These are phyloP conservation scores for Aspergillus bridgeri DNA, from an alignment of 495 filamentous ascomycete species.

Conservation along the genomic window DNA sequence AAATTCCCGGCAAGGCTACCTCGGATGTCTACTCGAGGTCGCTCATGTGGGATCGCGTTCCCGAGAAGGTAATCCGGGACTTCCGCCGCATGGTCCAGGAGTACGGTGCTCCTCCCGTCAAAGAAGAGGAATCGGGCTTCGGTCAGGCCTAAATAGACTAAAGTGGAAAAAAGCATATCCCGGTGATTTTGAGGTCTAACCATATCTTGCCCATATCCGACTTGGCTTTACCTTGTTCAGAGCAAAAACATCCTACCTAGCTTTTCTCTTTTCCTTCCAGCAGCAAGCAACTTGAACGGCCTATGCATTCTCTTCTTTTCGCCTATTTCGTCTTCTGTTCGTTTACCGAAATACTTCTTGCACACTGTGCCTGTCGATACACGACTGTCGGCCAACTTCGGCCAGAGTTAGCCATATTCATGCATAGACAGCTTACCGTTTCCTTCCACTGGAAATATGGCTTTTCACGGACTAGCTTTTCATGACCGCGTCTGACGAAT, in stretches of 20 bases:
- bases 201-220: slow-evolving; percentile 6
- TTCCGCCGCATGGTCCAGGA: slow-evolving; percentile 85
- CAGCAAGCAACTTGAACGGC: slow-evolving; percentile 11
- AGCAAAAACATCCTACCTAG: slow-evolving; percentile 8
- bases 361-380: slow-evolving; percentile 11
- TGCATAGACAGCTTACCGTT: slow-evolving; percentile 27
- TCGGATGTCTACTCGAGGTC: slow-evolving; percentile 86
- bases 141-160: slow-evolving; percentile 25
- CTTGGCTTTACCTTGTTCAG: slow-evolving; percentile 9
- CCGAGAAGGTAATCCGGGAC: slow-evolving; percentile 84
- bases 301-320: slow-evolving; percentile 8
- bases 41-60: slow-evolving; percentile 91
- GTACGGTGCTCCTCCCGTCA: slow-evolving; percentile 35
- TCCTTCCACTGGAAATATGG: slow-evolving; percentile 25
- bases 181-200: slow-evolving; percentile 2
- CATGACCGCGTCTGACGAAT: slow-evolving; percentile 18
- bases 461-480: slow-evolving; percentile 15
- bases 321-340: slow-evolving; percentile 8
- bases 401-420: slow-evolving; percentile 26
- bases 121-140: slow-evolving; percentile 34
- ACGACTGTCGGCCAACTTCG: slow-evolving; percentile 22
- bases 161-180: not conserved
- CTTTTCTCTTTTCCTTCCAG: not conserved
- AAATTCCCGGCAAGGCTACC: slow-evolving; percentile 27
- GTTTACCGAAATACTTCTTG: slow-evolving; percentile 6